Base-by-base conservation (phyloP, 106 monocot species). In the Narthecium ossifragum region DNA sequence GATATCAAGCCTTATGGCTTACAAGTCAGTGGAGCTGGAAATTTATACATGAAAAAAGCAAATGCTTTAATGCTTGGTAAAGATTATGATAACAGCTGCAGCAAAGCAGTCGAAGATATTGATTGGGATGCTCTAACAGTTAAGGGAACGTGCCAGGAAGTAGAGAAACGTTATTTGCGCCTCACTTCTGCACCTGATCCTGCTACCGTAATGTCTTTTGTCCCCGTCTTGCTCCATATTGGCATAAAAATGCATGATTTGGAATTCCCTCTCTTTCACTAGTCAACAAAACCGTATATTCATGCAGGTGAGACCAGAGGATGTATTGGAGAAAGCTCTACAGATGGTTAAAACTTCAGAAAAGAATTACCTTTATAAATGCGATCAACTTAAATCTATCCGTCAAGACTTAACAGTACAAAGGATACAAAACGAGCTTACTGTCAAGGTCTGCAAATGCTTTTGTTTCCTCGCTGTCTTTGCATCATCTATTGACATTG, bases 161-260 rank as follows among this genome's bases (percentile, higher is more conserved):
- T 96, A 62, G 94, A 90, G 61, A 96, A 96, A 63, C 80, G 75
- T 11, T 96, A 96, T 69, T 59, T 96, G 28, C 89, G 94, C 57
- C 94, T 96, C 69, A 96, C 94, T 22, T 86, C 90, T 61, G 90
- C 90, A 38, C 94, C 94, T 57, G 94, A 96, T 72, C 86, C 94
- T 45, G 34, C 90, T 15, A 96, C 75, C 40, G 94, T 96, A 77
- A 80, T 57, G 34, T 55, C 55, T 30, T 14, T 26, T n/a, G n/a
- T n/a, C n/a, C n/a, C n/a, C n/a, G n/a, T n/a, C n/a, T n/a, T n/a
- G n/a, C n/a, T n/a, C n/a, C n/a, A n/a, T n/a, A n/a, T n/a, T n/a
- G n/a, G n/a, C n/a, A n/a, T n/a, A n/a, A n/a, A n/a, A n/a, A n/a
- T n/a, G n/a, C n/a, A n/a, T n/a, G n/a, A n/a, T n/a, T n/a, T n/a